Base-by-base conservation (phyloP, 2,329 filamentous ascomycete species). In the Coleophoma crateriformis region DNA sequence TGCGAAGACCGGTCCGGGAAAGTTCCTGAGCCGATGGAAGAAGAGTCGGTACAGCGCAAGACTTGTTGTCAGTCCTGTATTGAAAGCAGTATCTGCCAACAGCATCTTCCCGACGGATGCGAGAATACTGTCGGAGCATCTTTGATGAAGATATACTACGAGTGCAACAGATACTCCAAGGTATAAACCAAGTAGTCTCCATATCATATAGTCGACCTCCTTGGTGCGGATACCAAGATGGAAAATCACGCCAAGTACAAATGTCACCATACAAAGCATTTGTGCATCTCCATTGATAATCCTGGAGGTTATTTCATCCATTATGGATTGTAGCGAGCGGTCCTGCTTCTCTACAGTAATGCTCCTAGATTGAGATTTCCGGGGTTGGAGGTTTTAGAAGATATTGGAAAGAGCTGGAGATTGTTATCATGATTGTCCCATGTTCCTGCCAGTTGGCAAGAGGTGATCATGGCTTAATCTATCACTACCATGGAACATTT, bases 41-140 rank as follows among this genome's bases (percentile, higher is more conserved):
- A 63, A 63, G 12, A 61, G 35, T 33, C 69, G 63, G 49, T 69
- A 71, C 20, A 65, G 50, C 8, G 63, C 11, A n/a, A 71, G 62
- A 40, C 65, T 69, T n/a, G 57, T 39, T 50, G 60, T 54, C 13
- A 63, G 45, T 1, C 57, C 52, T 6, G 10, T 7, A 15, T 55
- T 52, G 46, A 61, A 56, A 12, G 46, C 44, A 1, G 32, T 41
- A 8, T 22, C 44, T 11, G 50, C 33, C 5, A 55, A 12, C 14
- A 34, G 11, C 7, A 32, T 45, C 11, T 15, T 27, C 19, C 22
- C 20, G 19, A 45, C 3, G 14, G 43, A 32, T 15, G 27, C 27
- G 10, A 33, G 32, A 13, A 45, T 11, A 15, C 20, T 33, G 17
- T 33, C 27, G 7, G 20, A 27, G 19, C 10, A 17, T 14, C 12